Evolutionary conservation across 106 monocot genomes (phyloP), one percentile per base, ranked within the genome.

Genomic region (Acorus calamus): DNA sequence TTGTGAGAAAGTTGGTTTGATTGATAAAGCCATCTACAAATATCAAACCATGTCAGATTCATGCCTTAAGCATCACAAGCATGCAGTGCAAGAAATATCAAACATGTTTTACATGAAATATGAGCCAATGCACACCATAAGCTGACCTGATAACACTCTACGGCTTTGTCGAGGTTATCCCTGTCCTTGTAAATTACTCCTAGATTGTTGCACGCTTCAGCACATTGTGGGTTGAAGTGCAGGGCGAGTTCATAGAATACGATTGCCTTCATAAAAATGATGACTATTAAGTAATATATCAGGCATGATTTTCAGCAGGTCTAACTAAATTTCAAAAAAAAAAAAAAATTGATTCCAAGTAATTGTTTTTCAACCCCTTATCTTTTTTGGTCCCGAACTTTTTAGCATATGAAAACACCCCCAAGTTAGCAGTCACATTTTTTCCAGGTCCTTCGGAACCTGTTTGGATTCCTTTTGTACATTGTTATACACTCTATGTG

Each of bases 171-270:
- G 65, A 98, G 85, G 68, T 98, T 98, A 67, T 98, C 98, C 63
- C 77, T 92, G 51, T 98, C 96, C 73, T 98, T 98, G 68, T 92
- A 98, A 77, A 98, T 98, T 46, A 98, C 98, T 66, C 98, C 98
- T 72, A 98, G 65, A 76, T 98, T 98, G 69, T 98, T 98, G 80
- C 92, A 98, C 8, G 98, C 98, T 68, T 98, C 98, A 11, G 98
- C 92, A 73, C 98, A 98, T 47, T 82, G 88, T 54, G 98, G 98
- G 72, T 98, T 98, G 81, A 98, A 98, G 73, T 98, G 98, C 51
- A 98, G 70, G 46, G 98, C 98, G 65, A 98, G 92, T 66, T 98
- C 92, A 62, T 98, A 98, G 67, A 88, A 92, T 53, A 98, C 85
- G 69, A 98, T 85, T 53, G 98, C 98, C 98, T 98, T 78, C 66